These are phyloP conservation scores for Penicillium sp. DNA, from an alignment of 2,329 filamentous ascomycete genomes.

Conservation along the genomic window DNA sequence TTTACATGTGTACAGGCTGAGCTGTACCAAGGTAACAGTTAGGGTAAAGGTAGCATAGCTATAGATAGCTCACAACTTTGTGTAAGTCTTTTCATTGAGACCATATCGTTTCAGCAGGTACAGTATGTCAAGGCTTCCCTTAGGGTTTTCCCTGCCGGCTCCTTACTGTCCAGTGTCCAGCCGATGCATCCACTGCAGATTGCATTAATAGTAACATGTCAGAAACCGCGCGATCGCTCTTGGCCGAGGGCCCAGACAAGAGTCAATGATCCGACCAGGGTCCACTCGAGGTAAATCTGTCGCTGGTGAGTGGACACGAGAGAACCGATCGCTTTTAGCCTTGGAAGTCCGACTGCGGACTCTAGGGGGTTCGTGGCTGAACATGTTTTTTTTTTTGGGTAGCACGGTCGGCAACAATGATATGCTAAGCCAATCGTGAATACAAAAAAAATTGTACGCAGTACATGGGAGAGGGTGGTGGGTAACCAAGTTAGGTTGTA, in stretches of 20 bases:
- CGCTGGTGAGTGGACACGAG: slow-evolving; percentile 10
- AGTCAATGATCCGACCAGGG: background rate
- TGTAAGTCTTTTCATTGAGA: background rate
- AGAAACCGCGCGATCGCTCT: slow-evolving; percentile 5
- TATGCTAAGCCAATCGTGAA: background rate
- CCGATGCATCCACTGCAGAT: slow-evolving; percentile 6
- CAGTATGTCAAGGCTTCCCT: background rate
- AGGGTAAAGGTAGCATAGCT: background rate
- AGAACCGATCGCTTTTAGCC: slow-evolving; percentile 10
- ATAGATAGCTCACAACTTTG: slow-evolving; percentile 2
- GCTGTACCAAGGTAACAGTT: background rate
- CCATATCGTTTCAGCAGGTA: background rate
- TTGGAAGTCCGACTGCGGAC: slow-evolving; percentile 16
- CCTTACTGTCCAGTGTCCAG: slow-evolving; percentile 5
- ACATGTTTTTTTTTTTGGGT: slow-evolving; percentile 1
- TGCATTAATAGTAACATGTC: slow-evolving; percentile 17
- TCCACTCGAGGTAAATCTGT: slow-evolving; percentile 7
- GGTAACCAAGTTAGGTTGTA: background rate
- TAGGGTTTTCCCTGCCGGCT: background rate
- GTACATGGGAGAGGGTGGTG: background rate
- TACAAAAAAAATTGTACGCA: background rate
- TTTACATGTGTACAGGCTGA: background rate
- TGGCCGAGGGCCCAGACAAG: background rate
- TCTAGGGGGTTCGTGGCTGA: slow-evolving; percentile 27
- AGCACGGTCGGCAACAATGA: background rate